A percentile compares a stretch with the other conserved stretches of the same genome.
Evolutionary conservation across 1,284 basidiomycete genomes (phyloP).

Genomic region (Ustilago shanxiensis): DNA sequence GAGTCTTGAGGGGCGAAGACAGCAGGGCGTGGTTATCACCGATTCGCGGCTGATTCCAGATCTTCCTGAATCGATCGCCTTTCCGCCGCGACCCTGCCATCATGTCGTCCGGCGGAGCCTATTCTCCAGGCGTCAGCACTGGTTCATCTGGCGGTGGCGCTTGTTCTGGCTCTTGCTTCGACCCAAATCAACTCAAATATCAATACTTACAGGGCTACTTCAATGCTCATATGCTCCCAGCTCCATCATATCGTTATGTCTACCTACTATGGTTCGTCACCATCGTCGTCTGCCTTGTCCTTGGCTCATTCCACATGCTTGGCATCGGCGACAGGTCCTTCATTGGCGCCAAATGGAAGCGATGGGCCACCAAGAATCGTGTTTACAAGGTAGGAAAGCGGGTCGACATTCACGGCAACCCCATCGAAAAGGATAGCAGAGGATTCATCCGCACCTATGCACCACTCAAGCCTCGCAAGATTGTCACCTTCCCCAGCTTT

Average conservation of each 20-base stretch:
- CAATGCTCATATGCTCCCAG: slow-evolving; percentile 70
- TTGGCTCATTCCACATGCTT: slow-evolving; percentile 66
- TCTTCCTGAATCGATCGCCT: not conserved
- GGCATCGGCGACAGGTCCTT: slow-evolving; percentile 59
- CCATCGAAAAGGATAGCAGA: slow-evolving; percentile 29
- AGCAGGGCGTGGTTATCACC: not conserved
- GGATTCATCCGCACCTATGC: slow-evolving; percentile 34
- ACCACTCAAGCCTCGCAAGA: slow-evolving; percentile 36
- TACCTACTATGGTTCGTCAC: slow-evolving; percentile 71
- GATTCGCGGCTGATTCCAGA: not conserved
- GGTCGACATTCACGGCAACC: slow-evolving; percentile 42
- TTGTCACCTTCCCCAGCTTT: slow-evolving; percentile 58
- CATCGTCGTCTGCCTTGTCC: slow-evolving; percentile 60
- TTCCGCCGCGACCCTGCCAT: slow-evolving; percentile 2
- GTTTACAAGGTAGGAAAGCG: slow-evolving; percentile 54
- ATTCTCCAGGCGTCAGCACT: slow-evolving; percentile 37
- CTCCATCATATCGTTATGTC: slow-evolving; percentile 71
- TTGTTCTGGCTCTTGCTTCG: slow-evolving; percentile 58
- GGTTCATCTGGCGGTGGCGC: slow-evolving; percentile 13
- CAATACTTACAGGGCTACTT: slow-evolving; percentile 67
- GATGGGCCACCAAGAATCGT: slow-evolving; percentile 61
- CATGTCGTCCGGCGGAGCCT: slow-evolving; percentile 34
- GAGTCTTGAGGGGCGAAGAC: not conserved
- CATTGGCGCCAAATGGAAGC: slow-evolving; percentile 63
- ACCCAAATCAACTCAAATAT: slow-evolving; percentile 51